Percentiles rank a stretch among this genome's conserved stretches.
phyloP scores from a whole-genome alignment of 1,284 basidiomycete genomes.

The Mycena citricolor region DNA sequence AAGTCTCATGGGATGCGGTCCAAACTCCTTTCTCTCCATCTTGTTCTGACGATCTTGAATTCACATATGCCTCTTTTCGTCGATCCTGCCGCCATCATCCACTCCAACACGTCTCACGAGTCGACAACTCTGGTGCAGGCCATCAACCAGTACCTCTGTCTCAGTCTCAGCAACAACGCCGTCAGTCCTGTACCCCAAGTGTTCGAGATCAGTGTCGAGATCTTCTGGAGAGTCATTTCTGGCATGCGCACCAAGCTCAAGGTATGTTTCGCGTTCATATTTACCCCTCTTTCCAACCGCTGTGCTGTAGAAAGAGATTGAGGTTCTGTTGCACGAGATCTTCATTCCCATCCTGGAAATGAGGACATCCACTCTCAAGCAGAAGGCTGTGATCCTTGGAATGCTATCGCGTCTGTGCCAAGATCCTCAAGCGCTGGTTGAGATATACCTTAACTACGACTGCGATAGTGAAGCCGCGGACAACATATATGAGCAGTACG shows the following conservation, averaged over 20 bases:
- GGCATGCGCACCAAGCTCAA: conserved; percentile 97
- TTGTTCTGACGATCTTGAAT: conserved; percentile 90
- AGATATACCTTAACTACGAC: conserved; percentile 97
- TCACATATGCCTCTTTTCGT: conserved; percentile 89
- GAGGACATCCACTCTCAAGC: conserved; percentile 93
- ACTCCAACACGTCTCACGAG: conserved; percentile 84
- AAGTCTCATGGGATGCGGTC: conserved; percentile 96
- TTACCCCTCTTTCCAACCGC: conserved; percentile 5
- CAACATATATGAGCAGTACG: conserved; percentile 94
- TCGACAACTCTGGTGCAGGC: conserved; percentile 89
- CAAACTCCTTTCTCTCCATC: conserved; percentile 89
- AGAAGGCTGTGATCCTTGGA: conserved; percentile 87
- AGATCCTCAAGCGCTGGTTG: conserved; percentile 94
- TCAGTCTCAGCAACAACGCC: conserved; percentile 92
- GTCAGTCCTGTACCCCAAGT: conserved; percentile 95
- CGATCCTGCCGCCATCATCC: conserved; percentile 83
- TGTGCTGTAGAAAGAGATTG: conserved; percentile 98
- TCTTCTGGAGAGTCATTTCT: conserved; percentile 94
- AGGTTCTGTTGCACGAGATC: conserved; percentile 97
- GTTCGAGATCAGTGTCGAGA: conserved; percentile 97
- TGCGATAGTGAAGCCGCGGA: conserved; percentile 91
- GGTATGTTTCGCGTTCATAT: conserved; percentile 39
- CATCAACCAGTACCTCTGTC: conserved; percentile 92
- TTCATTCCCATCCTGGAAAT: conserved; percentile 99
- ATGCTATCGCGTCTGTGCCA: conserved; percentile 87